Evolutionary conservation across 2,329 filamentous ascomycete species (phyloP), one percentile per base, ranked within the genome.

Genomic region (Penicillium sp.): DNA sequence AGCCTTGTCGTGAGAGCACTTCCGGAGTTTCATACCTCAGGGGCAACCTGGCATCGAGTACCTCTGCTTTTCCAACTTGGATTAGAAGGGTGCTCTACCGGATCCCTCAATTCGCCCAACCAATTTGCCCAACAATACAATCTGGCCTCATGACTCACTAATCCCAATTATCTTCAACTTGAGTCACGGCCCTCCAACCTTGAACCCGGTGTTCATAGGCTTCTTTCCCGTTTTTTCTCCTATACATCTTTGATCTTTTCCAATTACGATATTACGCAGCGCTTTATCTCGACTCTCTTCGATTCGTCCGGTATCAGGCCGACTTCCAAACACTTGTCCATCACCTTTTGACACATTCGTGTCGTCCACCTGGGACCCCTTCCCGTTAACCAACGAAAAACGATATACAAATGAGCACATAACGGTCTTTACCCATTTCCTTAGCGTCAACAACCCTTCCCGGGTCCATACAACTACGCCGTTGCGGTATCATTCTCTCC

Each of bases 201-300:
- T 70, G 68, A 68, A 67, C 70, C 71, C 64, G 70, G 70, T 71
- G 71, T 72, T 73, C 66, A 70, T 65, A 71, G 71, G 71, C 61
- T 67, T 48, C 36, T 55, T 60, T 64, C 58, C 62, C 58, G 46
- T 66, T 60, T 65, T 25, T 25, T 58, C 52, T 48, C 65, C 61
- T 61, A 68, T 68, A 69, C 64, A 62, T 68, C 57, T 59, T 62
- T 64, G 65, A 63, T 19, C 31, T 41, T 55, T 56, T 66, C 38
- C 55, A 59, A 55, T 75, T 67, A 75, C 72, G 72, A 75, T 74
- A 65, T 74, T 65, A 75, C 72, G 72, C 71, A 75, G 72, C 72
- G 72, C 64, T 71, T 62, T 62, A 59, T 62, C 60, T 65, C 60
- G 52, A 64, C 56, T 61, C 44, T 45, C 34, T 57, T 57, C 43